These are phyloP conservation scores for Solanum boliviense DNA, from an alignment of 257 asterid species.

Conservation along the genomic window DNA sequence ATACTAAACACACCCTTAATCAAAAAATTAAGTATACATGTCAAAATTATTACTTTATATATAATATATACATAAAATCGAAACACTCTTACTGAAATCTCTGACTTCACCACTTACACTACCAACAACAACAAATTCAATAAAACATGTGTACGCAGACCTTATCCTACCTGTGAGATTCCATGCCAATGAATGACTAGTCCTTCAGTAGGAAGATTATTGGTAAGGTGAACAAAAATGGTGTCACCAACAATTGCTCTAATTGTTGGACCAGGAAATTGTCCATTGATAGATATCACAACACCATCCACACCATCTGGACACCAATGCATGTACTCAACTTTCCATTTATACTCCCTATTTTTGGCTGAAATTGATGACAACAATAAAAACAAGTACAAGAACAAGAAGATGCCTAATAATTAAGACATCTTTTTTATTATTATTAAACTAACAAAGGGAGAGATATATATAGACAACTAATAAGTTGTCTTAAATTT, in stretches of 20 bases:
- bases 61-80: neutral
- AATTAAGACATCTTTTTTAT: neutral
- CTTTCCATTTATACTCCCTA: slow-evolving; percentile 52
- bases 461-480: neutral
- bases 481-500: neutral
- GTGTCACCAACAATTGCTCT: slow-evolving; percentile 64
- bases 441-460: neutral
- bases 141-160: neutral
- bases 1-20: neutral
- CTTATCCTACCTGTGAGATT: slow-evolving; percentile 46
- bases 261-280: slow-evolving; percentile 77
- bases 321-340: slow-evolving; percentile 48
- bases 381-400: neutral
- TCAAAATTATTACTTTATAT: neutral
- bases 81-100: neutral
- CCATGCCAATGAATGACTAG: slow-evolving; percentile 90
- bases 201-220: slow-evolving; percentile 62
- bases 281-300: slow-evolving; percentile 60
- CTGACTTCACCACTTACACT: no score
- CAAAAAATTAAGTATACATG: neutral
- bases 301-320: slow-evolving; percentile 61
- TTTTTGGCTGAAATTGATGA: slow-evolving; percentile 10
- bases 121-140: no score
- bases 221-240: slow-evolving; percentile 45
- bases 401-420: neutral